These are phyloP conservation scores for Xylaria sp. DNA, from an alignment of 2,329 filamentous ascomycete genomes.

Conservation along the genomic window DNA sequence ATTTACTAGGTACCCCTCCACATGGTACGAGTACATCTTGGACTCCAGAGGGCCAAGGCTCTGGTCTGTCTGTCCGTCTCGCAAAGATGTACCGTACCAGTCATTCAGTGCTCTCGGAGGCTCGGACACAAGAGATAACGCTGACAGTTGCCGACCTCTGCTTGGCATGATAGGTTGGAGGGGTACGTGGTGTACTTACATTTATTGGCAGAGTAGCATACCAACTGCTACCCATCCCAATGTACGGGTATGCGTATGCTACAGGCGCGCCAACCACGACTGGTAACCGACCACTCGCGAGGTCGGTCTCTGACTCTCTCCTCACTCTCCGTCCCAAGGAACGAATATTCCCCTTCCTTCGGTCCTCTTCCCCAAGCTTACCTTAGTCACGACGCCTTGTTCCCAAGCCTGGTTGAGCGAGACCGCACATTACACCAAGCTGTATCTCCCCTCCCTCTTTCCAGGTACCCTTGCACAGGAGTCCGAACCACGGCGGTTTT, in stretches of 20 bases:
- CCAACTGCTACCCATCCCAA: background rate
- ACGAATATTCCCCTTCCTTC: background rate
- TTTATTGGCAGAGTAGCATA: background rate
- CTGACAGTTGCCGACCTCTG: background rate
- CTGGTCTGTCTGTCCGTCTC: background rate
- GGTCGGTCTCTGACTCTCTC: background rate
- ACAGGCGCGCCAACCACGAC: background rate
- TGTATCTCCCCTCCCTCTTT: background rate
- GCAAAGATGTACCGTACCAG: background rate
- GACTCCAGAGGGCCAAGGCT: background rate
- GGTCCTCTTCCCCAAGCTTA: background rate
- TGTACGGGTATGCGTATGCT: background rate
- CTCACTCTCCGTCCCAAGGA: background rate
- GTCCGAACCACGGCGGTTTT: background rate
- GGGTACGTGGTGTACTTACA: background rate
- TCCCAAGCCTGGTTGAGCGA: background rate
- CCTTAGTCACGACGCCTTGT: background rate
- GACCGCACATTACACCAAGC: background rate
- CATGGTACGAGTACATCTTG: background rate
- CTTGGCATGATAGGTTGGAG: background rate
- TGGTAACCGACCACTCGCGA: background rate
- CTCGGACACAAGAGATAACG: background rate
- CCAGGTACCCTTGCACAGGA: background rate
- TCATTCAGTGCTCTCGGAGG: background rate
- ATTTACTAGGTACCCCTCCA: background rate